A percentile compares a stretch with the other conserved stretches of the same genome.
Conservation (phyloP, 495 filamentous ascomycete species). For the Cairneyella variabilis region DNA sequence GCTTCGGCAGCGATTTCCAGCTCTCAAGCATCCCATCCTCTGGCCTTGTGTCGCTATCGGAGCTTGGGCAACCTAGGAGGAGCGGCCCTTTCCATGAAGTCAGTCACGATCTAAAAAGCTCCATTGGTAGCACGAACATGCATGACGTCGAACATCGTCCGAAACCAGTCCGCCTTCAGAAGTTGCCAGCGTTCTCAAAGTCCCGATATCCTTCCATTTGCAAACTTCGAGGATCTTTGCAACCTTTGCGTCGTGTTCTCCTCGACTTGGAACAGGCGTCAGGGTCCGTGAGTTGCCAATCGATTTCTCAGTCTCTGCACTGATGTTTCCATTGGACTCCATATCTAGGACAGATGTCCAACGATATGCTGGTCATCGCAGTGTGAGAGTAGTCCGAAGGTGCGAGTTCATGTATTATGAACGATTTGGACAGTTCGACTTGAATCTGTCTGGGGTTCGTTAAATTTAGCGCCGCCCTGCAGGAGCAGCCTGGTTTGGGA, state of each 20-base stretch:
- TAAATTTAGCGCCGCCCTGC: no score
- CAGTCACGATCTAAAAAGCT: constrained; percentile 7
- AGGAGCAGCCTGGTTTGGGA: not conserved
- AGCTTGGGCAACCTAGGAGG: constrained; percentile 55
- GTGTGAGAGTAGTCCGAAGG: not conserved
- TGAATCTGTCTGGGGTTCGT: no score
- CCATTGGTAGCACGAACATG: constrained; percentile 61
- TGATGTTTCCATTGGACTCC: constrained; percentile 20
- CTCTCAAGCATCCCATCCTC: constrained; percentile 12
- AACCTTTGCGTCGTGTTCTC: constrained; percentile 26
- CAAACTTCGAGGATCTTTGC: constrained; percentile 66
- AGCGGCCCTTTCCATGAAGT: constrained; percentile 62
- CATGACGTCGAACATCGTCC: constrained; percentile 74
- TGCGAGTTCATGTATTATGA: not conserved
- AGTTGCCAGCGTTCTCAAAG: constrained; percentile 62
- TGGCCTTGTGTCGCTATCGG: constrained; percentile 6
- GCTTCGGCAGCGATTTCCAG: constrained; percentile 58
- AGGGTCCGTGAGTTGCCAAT: not conserved
- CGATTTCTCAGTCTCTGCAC: constrained; percentile 10
- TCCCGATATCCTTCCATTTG: constrained; percentile 53
- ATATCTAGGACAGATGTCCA: constrained; percentile 17
- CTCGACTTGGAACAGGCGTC: not conserved
- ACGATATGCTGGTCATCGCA: constrained; percentile 14
- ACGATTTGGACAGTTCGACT: no score
- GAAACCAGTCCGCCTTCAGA: constrained; percentile 72